Evolutionary conservation across 1,284 basidiomycete species (phyloP).

Genomic region (Melampsora abietis-canadensis): DNA sequence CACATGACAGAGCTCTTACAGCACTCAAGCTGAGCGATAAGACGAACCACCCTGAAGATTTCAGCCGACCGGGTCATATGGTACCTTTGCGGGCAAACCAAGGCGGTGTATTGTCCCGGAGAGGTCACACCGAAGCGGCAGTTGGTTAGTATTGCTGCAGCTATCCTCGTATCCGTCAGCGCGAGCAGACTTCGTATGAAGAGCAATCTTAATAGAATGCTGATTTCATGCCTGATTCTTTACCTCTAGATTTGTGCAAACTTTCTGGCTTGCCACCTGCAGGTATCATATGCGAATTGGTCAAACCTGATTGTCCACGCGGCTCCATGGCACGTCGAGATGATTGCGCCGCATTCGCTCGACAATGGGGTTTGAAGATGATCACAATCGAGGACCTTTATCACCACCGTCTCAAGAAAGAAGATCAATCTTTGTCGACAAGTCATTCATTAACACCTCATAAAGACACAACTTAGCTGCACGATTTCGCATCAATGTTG

Average conservation of each 20-base stretch:
- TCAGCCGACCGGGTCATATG: slow-evolving; percentile 90
- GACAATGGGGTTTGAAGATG: slow-evolving; percentile 84
- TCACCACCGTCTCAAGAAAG: neutral
- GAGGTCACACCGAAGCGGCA: slow-evolving; percentile 89
- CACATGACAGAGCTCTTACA: slow-evolving; percentile 86
- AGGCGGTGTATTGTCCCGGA: slow-evolving; percentile 78
- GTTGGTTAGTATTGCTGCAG: slow-evolving; percentile 58
- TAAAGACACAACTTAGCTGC: too few relatives aligned
- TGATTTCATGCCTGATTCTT: neutral
- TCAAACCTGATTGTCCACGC: slow-evolving; percentile 77
- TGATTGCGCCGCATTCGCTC: slow-evolving; percentile 88
- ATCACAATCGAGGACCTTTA: slow-evolving; percentile 66
- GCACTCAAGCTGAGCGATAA: slow-evolving; percentile 70
- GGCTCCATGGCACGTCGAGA: slow-evolving; percentile 96
- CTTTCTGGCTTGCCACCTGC: slow-evolving; percentile 72
- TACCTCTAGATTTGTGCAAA: slow-evolving; percentile 68
- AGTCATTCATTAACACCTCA: too few relatives aligned
- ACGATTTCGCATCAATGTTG: too few relatives aligned
- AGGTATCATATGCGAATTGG: slow-evolving; percentile 89
- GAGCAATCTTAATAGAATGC: neutral
- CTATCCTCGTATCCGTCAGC: neutral
- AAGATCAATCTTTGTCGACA: neutral
- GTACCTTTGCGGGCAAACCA: slow-evolving; percentile 82
- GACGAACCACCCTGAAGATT: slow-evolving; percentile 65
- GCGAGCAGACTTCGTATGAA: neutral